phyloP scores from a whole-genome alignment of 768 basidiomycete species.

The Suillus discolor region DNA sequence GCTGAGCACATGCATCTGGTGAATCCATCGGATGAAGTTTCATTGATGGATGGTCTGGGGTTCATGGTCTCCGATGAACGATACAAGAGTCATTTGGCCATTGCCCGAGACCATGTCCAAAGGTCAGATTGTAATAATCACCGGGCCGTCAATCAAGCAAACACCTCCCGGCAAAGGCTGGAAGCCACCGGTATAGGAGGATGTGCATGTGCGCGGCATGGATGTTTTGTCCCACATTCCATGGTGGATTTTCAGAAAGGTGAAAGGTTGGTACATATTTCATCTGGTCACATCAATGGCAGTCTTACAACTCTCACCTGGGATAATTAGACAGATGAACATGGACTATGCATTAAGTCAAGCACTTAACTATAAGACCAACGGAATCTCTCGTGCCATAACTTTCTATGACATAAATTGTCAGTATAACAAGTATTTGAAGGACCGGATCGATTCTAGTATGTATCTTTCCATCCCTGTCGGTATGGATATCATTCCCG shows the following conservation, averaged over 20 bases:
- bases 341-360: slow-evolving; percentile 30
- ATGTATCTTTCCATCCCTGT: background rate
- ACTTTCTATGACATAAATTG: slow-evolving; percentile 34
- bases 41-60: background rate
- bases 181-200: slow-evolving; percentile 33
- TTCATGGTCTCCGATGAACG: background rate
- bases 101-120: slow-evolving; percentile 9
- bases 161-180: slow-evolving; percentile 16
- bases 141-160: slow-evolving; percentile 18
- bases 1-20: background rate
- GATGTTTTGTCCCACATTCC: slow-evolving; percentile 32
- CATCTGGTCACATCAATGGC: background rate
- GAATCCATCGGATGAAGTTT: background rate
- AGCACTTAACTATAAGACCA: slow-evolving; percentile 18
- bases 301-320: background rate
- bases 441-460: background rate
- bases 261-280: slow-evolving; percentile 23
- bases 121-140: slow-evolving; percentile 20
- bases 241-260: slow-evolving; percentile 37
- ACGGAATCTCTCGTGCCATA: slow-evolving; percentile 1
- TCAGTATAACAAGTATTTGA: slow-evolving; percentile 23
- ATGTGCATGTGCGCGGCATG: slow-evolving; percentile 33
- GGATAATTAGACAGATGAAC: slow-evolving; percentile 27
- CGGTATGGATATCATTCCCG: background rate
- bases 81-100: background rate